phyloP scores from a whole-genome alignment of 2,329 filamentous ascomycete genomes.

The Falciphora oryzae region DNA sequence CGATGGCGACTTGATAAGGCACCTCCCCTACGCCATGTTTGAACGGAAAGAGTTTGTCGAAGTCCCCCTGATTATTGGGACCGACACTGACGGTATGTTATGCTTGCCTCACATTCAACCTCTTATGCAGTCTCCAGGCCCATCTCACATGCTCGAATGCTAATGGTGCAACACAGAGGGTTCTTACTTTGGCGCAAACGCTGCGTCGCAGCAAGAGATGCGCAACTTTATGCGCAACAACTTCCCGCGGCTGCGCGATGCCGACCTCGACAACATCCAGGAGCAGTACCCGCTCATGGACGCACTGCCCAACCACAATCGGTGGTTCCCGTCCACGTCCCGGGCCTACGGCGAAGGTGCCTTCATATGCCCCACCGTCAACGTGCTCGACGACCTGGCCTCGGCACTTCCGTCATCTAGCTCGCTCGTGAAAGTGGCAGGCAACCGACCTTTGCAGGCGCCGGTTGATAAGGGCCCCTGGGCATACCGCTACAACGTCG shows the following conservation, averaged over 20 bases:
- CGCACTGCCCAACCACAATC: constrained; percentile 30
- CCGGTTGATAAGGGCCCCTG: constrained; percentile 21
- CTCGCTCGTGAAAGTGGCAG: background rate
- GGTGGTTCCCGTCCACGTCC: constrained; percentile 38
- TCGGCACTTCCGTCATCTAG: background rate
- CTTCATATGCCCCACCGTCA: constrained; percentile 38
- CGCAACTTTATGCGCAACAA: constrained; percentile 38
- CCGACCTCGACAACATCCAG: constrained; percentile 30
- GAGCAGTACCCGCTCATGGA: constrained; percentile 32
- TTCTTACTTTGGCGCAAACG: constrained; percentile 36
- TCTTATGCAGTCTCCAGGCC: background rate
- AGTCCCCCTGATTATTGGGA: constrained; percentile 41
- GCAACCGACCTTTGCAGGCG: constrained; percentile 11
- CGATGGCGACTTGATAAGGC: constrained; percentile 39
- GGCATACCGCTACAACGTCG: constrained; percentile 45
- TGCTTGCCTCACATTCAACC: background rate
- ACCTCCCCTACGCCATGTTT: constrained; percentile 36
- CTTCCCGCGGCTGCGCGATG: constrained; percentile 29
- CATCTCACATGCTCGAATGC: background rate
- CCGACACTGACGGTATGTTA: constrained; percentile 34
- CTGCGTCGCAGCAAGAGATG: constrained; percentile 28
- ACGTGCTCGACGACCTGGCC: constrained; percentile 30
- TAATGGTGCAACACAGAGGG: constrained; percentile 32
- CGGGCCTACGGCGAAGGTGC: constrained; percentile 39
- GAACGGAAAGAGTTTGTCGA: constrained; percentile 32